Conservation (phyloP, 2,329 filamentous ascomycete species). For the Colletotrichum tofieldiae region DNA sequence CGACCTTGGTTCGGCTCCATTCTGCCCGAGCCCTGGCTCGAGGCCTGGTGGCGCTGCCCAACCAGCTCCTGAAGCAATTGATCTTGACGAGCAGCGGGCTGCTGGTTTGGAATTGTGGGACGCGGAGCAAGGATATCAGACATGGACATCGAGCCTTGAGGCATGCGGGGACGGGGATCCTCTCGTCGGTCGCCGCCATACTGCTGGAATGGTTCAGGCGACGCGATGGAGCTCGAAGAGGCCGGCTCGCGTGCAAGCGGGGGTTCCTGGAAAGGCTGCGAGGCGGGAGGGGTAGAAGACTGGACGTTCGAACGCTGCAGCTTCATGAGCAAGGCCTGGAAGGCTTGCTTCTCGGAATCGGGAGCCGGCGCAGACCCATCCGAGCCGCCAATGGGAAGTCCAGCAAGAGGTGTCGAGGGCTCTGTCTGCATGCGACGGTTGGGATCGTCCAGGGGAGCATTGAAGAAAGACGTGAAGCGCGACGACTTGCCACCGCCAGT, state of each 20-base stretch:
- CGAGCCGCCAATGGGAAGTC: slow-evolving; percentile 45
- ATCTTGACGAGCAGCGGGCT: slow-evolving; percentile 66
- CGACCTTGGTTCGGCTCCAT: slow-evolving; percentile 60
- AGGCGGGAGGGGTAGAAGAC: slow-evolving; percentile 61
- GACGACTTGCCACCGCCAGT: slow-evolving; percentile 77
- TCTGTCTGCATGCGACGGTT: slow-evolving; percentile 66
- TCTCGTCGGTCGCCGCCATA: slow-evolving; percentile 64
- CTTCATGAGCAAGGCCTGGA: slow-evolving; percentile 86
- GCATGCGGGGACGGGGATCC: slow-evolving; percentile 58
- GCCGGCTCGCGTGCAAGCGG: slow-evolving; percentile 48
- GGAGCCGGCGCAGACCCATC: slow-evolving; percentile 57
- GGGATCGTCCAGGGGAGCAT: slow-evolving; percentile 68
- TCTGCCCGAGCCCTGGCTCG: slow-evolving; percentile 65
- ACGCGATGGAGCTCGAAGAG: slow-evolving; percentile 55
- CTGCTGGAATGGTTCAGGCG: slow-evolving; percentile 65
- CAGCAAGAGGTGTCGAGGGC: slow-evolving; percentile 60
- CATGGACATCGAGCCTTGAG: slow-evolving; percentile 55
- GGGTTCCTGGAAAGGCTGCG: slow-evolving; percentile 61
- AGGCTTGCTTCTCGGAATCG: slow-evolving; percentile 87
- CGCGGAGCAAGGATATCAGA: slow-evolving; percentile 70
- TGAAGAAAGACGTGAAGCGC: slow-evolving; percentile 88
- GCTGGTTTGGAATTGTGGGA: slow-evolving; percentile 63
- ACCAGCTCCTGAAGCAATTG: slow-evolving; percentile 75
- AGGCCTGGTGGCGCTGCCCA: slow-evolving; percentile 70
- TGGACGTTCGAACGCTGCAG: slow-evolving; percentile 73